A percentile compares a stretch with the other conserved stretches of the same genome.
Conservation (phyloP, 2,329 filamentous ascomycete genomes). For the Aphanoascus verrucosus region DNA sequence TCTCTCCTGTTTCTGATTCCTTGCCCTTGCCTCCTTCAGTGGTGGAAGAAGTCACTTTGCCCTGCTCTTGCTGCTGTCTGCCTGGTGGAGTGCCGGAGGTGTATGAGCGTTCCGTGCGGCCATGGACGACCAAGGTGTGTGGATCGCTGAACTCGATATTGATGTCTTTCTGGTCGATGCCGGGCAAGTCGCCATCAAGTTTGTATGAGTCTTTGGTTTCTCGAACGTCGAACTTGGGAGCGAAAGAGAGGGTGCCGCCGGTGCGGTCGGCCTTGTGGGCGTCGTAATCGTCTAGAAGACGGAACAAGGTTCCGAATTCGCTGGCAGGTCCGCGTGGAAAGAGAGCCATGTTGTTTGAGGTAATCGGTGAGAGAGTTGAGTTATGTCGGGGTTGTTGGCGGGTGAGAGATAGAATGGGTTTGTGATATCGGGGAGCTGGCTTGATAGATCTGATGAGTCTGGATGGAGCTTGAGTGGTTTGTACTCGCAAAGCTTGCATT, state of each 20-base stretch:
- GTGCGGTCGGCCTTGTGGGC: conserved; percentile 24
- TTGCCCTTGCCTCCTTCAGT: conserved; percentile 37
- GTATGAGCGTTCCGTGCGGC: conserved; percentile 32
- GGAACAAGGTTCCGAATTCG: conserved; percentile 38
- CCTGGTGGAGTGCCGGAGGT: conserved; percentile 19
- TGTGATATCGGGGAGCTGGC: background rate
- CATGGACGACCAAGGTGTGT: conserved; percentile 39
- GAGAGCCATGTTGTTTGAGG: conserved; percentile 12
- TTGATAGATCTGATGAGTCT: background rate
- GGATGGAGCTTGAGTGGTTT: background rate
- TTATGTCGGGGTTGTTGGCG: background rate
- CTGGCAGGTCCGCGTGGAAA: conserved; percentile 18
- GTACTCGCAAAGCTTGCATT: conserved; percentile 1
- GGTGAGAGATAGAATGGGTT: background rate
- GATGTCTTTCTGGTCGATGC: conserved; percentile 37
- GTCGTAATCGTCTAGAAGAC: conserved; percentile 38
- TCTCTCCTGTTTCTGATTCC: conserved; percentile 21
- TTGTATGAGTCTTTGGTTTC: conserved; percentile 37
- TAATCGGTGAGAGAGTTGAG: background rate
- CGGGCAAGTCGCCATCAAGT: conserved; percentile 41
- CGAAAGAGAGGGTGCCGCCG: conserved; percentile 22
- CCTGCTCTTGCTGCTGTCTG: conserved; percentile 8
- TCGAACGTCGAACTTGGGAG: conserved; percentile 39
- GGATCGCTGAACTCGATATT: conserved; percentile 40
- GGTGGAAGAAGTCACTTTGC: conserved; percentile 22